Evolutionary conservation across 495 filamentous ascomycete species (phyloP), one percentile per base, ranked within the genome.

Genomic region (Chlorociboria aeruginascens): DNA sequence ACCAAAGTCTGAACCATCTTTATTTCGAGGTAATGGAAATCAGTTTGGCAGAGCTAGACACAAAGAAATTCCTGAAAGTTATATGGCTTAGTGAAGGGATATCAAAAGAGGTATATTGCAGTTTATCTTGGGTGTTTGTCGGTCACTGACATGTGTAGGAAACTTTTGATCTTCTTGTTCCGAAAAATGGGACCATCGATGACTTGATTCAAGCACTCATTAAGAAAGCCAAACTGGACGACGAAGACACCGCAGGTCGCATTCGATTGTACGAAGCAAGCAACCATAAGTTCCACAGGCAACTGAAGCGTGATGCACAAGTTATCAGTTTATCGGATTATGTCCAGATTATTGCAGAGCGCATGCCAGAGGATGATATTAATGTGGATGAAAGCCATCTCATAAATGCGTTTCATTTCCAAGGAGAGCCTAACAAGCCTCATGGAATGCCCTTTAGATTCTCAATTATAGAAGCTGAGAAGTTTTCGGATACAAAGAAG

Each of bases 21-120:
- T 95, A 78, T 62, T 97, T 87, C 52, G 92, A 99, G 62, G 74
- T 95, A 12, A 68, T 99, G 29, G 92, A 99, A 40, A 88, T 94
- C 67, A 94, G 86, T 50, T 67, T 99, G 40, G 87, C 83, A 42
- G 93, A 99, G 60, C 72, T 88, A 32, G 93, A 99, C 55, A 89
- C 82, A 29, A 89, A 92, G 67, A 95, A 89, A 63, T 73, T 62
- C 46, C 63, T 95, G 52, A 88, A 84, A 60, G 66, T 99, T 35
- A 83, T 73, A 7, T 86, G 82, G 77, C 70, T 99, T 34, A 82
- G 80, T 20, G 93, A 99, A 48, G 92, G 93, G 20, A 83, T 95
- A 50, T 72, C 76, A 6, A 97, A 95, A 69, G 87, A 94, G 68
- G 85, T 87, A 66, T 63, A 72, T 66, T 32, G 10, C 11, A 25